A percentile compares a stretch with the other conserved stretches of the same genome.
phyloP scores from a whole-genome alignment of 371 early-diverging fungal species.

The Rhizomucor pusillus region DNA sequence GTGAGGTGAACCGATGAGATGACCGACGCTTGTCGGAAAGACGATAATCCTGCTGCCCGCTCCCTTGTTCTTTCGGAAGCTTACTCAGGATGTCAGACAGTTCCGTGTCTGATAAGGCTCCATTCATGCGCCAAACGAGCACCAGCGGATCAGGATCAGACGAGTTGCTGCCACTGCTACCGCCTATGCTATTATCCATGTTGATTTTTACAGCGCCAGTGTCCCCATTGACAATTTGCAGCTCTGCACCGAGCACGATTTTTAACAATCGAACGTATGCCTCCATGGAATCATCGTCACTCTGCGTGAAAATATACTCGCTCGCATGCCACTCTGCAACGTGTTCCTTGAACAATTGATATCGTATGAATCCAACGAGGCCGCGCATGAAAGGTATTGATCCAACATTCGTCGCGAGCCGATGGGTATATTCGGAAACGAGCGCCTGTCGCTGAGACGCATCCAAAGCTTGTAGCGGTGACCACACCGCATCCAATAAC shows the following conservation, averaged over 20 bases:
- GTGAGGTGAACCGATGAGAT: too few relatives aligned
- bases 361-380: neutral
- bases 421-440: neutral
- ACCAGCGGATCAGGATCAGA: neutral
- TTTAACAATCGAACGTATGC: neutral
- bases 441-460: neutral
- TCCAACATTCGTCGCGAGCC: neutral
- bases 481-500: neutral
- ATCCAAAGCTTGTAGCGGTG: neutral
- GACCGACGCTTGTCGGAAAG: too few relatives aligned
- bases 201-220: too few relatives aligned
- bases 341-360: neutral
- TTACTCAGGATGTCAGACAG: neutral
- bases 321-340: neutral
- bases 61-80: neutral
- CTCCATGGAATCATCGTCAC: neutral
- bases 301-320: neutral
- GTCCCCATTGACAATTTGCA: too few relatives aligned
- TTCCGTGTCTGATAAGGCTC: neutral
- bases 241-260: neutral
- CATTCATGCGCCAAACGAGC: neutral
- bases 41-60: too few relatives aligned
- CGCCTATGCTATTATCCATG: too few relatives aligned
- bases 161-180: too few relatives aligned
- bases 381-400: neutral